These are phyloP conservation scores for Penicillium italicum DNA, from an alignment of 2,329 filamentous ascomycete genomes.

Conservation along the genomic window DNA sequence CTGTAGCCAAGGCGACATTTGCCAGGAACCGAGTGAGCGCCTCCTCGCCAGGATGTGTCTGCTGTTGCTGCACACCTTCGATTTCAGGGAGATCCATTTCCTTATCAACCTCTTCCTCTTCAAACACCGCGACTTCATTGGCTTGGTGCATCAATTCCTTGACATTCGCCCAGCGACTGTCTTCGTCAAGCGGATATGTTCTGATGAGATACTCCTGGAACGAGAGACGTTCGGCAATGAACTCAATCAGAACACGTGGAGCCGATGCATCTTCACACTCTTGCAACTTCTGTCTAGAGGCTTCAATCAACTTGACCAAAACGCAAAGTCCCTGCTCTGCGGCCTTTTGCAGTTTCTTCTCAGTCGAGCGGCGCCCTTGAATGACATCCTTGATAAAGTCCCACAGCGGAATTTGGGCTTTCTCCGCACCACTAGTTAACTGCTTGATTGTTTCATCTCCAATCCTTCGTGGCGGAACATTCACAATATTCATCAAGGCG, in stretches of 20 bases:
- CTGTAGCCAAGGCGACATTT: slow-evolving; percentile 81
- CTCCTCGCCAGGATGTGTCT: slow-evolving; percentile 53
- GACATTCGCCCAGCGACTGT: slow-evolving; percentile 81
- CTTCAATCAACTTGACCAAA: slow-evolving; percentile 60
- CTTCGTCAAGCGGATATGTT: slow-evolving; percentile 69
- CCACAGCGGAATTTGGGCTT: slow-evolving; percentile 69
- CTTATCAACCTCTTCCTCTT: slow-evolving; percentile 53
- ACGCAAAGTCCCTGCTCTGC: slow-evolving; percentile 56
- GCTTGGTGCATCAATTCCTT: slow-evolving; percentile 82
- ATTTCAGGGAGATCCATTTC: slow-evolving; percentile 60
- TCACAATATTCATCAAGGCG: slow-evolving; percentile 77
- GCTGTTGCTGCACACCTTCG: slow-evolving; percentile 64
- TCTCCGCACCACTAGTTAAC: slow-evolving; percentile 73
- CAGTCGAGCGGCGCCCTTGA: slow-evolving; percentile 50
- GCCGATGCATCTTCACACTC: slow-evolving; percentile 41
- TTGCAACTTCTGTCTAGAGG: slow-evolving; percentile 53
- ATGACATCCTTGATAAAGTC: slow-evolving; percentile 60
- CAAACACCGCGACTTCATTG: slow-evolving; percentile 59
- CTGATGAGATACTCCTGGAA: slow-evolving; percentile 72
- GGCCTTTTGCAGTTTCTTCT: slow-evolving; percentile 54
- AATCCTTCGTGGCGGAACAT: slow-evolving; percentile 74
- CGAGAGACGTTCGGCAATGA: slow-evolving; percentile 61
- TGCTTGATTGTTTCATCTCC: slow-evolving; percentile 73
- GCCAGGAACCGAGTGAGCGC: slow-evolving; percentile 77
- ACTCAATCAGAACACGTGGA: slow-evolving; percentile 51